Evolutionary conservation across 2,329 filamentous ascomycete species (phyloP).

Genomic region (Xylaria sp.): DNA sequence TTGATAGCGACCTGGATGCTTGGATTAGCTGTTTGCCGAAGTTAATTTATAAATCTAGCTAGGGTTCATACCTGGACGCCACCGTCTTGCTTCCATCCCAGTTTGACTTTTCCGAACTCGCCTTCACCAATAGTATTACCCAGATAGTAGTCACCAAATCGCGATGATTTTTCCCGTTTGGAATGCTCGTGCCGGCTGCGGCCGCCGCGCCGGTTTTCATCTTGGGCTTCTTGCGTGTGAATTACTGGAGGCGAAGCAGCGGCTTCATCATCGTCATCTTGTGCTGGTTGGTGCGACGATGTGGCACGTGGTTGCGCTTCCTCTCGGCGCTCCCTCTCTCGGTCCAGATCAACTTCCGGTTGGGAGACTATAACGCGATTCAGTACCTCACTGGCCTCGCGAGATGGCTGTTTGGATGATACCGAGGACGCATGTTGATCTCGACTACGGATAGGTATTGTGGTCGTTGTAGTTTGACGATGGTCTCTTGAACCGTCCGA

Average conservation of each 20-base stretch:
- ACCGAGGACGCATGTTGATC: conserved; percentile 56
- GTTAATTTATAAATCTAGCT: not conserved
- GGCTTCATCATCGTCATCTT: conserved; percentile 52
- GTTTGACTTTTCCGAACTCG: conserved; percentile 98
- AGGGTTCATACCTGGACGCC: conserved; percentile 74
- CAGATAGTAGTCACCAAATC: conserved; percentile 95
- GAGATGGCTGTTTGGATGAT: conserved; percentile 69
- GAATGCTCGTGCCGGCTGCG: conserved; percentile 71
- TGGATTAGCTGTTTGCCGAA: conserved; percentile 28
- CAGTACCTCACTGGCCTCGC: conserved; percentile 82
- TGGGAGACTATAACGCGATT: conserved; percentile 81
- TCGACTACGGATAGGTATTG: conserved; percentile 60
- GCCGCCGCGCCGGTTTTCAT: conserved; percentile 61
- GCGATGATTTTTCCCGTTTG: conserved; percentile 77
- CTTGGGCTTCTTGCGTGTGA: conserved; percentile 55
- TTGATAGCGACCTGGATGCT: conserved; percentile 87
- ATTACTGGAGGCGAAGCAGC: conserved; percentile 58
- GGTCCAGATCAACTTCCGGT: conserved; percentile 76
- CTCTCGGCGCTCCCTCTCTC: conserved; percentile 75
- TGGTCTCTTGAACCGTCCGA: conserved; percentile 55
- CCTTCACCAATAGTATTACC: conserved; percentile 97
- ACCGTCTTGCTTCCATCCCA: conserved; percentile 97
- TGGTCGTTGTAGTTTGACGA: conserved; percentile 50
- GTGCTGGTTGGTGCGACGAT: conserved; percentile 45
- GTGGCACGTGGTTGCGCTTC: conserved; percentile 62